These are phyloP conservation scores for Epichloe coenophiala DNA, from an alignment of 2,329 filamentous ascomycete species.

Conservation along the genomic window DNA sequence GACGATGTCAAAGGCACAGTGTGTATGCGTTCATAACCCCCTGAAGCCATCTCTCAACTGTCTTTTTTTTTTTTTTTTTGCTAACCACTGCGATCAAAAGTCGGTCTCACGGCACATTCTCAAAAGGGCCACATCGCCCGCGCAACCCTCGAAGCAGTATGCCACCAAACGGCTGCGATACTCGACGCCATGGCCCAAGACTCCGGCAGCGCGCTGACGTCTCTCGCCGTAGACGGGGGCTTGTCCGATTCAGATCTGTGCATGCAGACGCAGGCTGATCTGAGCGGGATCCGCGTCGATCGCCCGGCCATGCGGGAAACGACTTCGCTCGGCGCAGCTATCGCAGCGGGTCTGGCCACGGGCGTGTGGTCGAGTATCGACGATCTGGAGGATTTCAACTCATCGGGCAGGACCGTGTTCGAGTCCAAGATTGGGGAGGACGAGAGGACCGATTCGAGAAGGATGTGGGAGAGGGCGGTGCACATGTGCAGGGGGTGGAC, in stretches of 20 bases:
- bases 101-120: conserved; percentile 77
- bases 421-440: conserved; percentile 44
- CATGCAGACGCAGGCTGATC: conserved; percentile 85
- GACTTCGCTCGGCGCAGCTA: conserved; percentile 75
- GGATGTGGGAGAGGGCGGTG: conserved; percentile 42
- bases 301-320: conserved; percentile 83
- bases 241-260: conserved; percentile 80
- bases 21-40: conserved; percentile 33
- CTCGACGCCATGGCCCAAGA: conserved; percentile 85
- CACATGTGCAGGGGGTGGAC: conserved; percentile 48
- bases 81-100: conserved; percentile 19
- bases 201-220: conserved; percentile 59
- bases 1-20: conserved; percentile 83
- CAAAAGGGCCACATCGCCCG: conserved; percentile 76
- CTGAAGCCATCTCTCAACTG: no score
- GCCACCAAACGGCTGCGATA: conserved; percentile 86
- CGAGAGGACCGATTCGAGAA: conserved; percentile 28
- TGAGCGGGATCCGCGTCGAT: conserved; percentile 70
- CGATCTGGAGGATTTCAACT: conserved; percentile 62
- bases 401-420: conserved; percentile 55
- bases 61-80: no score
- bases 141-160: conserved; percentile 80
- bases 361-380: conserved; percentile 65
- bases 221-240: conserved; percentile 75
- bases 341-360: conserved; percentile 76